phyloP scores from a whole-genome alignment of 495 filamentous ascomycete genomes.

The Stereocaulon alpinum region DNA sequence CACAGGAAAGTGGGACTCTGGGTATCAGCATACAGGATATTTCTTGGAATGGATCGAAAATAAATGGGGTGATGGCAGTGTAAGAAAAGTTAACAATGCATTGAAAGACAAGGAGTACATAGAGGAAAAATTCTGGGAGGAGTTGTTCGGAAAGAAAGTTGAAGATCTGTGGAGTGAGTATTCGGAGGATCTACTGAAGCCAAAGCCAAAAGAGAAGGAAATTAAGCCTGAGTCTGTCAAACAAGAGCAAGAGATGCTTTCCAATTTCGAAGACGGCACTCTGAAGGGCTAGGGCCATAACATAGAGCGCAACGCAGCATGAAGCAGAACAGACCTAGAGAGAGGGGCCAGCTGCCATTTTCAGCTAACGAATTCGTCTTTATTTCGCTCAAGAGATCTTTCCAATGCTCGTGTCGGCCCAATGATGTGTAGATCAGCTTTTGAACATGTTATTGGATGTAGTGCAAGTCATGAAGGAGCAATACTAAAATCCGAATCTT shows the following conservation, averaged over 20 bases:
- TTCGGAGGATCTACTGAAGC: slow-evolving; percentile 20
- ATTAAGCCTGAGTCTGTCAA: background rate
- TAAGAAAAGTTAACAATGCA: slow-evolving; percentile 23
- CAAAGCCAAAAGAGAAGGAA: background rate
- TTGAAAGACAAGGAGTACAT: slow-evolving; percentile 37
- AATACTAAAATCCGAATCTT: background rate
- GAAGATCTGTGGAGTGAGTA: slow-evolving; percentile 70
- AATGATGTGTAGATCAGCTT: no score
- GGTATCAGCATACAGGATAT: slow-evolving; percentile 87
- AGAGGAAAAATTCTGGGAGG: slow-evolving; percentile 58
- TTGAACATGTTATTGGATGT: no score
- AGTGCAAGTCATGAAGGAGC: background rate
- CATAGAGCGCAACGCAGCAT: background rate
- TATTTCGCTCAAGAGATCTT: no score
- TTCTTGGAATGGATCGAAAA: slow-evolving; percentile 55
- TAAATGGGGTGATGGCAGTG: slow-evolving; percentile 21
- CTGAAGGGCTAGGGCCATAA: background rate
- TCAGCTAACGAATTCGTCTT: no score
- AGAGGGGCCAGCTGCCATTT: background rate
- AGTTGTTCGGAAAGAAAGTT: slow-evolving; percentile 53
- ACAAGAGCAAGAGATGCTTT: background rate
- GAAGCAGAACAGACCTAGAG: background rate
- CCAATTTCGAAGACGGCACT: background rate
- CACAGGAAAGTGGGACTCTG: slow-evolving; percentile 68
- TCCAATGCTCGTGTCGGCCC: no score